These are phyloP conservation scores for Rhodamnia rubescens DNA, from an alignment of 345 rosid genomes.

Conservation along the genomic window DNA sequence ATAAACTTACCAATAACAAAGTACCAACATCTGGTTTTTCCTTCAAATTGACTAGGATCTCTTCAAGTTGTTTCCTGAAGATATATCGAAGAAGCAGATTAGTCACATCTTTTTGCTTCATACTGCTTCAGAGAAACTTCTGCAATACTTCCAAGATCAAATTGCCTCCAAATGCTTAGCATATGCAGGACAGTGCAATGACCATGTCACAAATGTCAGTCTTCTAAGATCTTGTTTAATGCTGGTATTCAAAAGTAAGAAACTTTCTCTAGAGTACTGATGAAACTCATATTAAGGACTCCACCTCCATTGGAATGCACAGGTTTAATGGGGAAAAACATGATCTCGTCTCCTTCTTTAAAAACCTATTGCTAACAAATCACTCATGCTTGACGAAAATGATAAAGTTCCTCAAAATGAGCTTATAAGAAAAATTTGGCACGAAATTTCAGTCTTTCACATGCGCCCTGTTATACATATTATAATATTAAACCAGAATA, in stretches of 20 bases:
- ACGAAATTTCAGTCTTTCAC: too few species aligned
- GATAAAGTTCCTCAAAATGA: background rate
- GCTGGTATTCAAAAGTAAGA: background rate
- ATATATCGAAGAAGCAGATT: background rate
- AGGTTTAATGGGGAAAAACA: background rate
- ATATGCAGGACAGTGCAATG: background rate
- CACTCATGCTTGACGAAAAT: background rate
- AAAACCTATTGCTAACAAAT: background rate
- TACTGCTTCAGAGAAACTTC: background rate
- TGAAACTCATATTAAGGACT: background rate
- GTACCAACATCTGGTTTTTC: conserved; percentile 94
- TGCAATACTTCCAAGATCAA: background rate
- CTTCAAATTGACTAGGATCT: conserved; percentile 66
- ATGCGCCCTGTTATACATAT: too few species aligned
- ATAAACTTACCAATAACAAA: conserved; percentile 58
- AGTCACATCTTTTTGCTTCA: background rate
- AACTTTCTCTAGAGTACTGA: background rate
- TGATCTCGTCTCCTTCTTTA: too few species aligned
- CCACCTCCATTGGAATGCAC: background rate
- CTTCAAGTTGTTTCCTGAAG: conserved; percentile 86
- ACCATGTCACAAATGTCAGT: background rate
- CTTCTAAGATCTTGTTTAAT: background rate
- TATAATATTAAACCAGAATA: too few species aligned
- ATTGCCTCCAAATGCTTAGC: background rate
- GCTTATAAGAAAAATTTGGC: background rate